Base-by-base conservation (phyloP, 805 yeast genomes). In the Wickerhamiella hasegawae region DNA sequence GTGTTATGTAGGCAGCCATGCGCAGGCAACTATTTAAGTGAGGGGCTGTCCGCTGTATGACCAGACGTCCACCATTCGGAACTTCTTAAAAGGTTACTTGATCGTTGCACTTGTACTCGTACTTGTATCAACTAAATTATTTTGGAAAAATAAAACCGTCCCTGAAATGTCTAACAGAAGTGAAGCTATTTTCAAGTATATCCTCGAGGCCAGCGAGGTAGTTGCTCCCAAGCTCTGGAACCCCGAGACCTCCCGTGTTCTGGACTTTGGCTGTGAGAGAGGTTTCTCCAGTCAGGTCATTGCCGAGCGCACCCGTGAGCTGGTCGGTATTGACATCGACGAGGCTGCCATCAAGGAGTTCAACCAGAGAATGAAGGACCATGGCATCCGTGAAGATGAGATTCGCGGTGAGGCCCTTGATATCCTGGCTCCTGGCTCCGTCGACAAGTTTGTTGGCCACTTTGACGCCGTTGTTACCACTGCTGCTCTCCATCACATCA, bases 261-360 rank as follows among this genome's bases (percentile, higher is more conserved):
- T 26, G 14, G 28, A 26, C 14, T 26, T 26, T n/a, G 28, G 28
- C 10, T 26, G 28, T 16, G 28, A n/a, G 10, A 8, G 15, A 6
- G 28, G 28, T 16, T n/a, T 9, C 15, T 6, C 15, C 14, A 9
- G 14, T 8, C 28, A n/a, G 28, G 15, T n/a, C 28, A 12, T 26
- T 12, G 9, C 14, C 15, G 15, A 12, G 8, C 15, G 14, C 14
- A 26, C 28, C 14, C 6, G 16, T 8, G 16, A 26, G 28, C 28
- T 26, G 28, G 28, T 26, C 6, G 28, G 28, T 16, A 26, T 26
- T n/a, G 28, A 26, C 28, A n/a, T 26, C 15, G 15, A 26, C 28
- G 15, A 26, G 28, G 28, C 10, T 9, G 10, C 28, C 15, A 16
- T 26, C 15, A 16, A 12, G 28, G 28, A 9, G 14, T 26, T 26